Percentiles rank a stretch among this genome's conserved stretches.
Evolutionary conservation across 768 basidiomycete genomes (phyloP).

Genomic region (Termitomyces eurrhizus): DNA sequence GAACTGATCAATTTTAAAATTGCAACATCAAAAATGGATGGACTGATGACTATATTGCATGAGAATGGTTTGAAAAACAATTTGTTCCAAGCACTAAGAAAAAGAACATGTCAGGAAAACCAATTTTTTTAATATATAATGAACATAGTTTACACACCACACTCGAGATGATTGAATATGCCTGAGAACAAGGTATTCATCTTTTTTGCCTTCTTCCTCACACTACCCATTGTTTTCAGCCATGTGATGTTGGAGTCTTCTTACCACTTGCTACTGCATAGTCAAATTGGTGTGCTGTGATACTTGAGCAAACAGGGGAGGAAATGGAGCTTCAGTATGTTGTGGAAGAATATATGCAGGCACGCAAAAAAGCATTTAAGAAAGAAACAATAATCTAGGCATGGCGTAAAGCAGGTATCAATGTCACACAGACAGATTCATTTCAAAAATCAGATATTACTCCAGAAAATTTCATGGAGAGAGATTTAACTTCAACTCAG

Average conservation of each 20-base stretch:
- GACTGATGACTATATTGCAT: slow-evolving; percentile 32
- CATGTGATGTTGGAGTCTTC: neutral
- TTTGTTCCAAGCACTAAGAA: slow-evolving; percentile 34
- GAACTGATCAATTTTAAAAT: too few relatives aligned
- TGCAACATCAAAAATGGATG: slow-evolving; percentile 29
- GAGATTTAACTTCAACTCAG: neutral
- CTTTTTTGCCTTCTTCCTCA: too few relatives aligned
- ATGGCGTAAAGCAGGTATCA: neutral
- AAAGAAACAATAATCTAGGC: neutral
- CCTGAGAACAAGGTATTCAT: too few relatives aligned
- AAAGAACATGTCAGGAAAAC: slow-evolving; percentile 11
- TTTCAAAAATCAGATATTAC: slow-evolving; percentile 4
- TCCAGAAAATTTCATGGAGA: neutral
- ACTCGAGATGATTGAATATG: slow-evolving; percentile 12
- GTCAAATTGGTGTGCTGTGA: neutral
- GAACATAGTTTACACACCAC: slow-evolving; percentile 40
- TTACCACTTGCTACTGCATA: neutral
- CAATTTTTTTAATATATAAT: slow-evolving; percentile 36
- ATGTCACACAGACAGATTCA: neutral
- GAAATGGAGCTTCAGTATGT: neutral
- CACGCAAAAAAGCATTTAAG: neutral
- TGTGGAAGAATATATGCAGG: neutral
- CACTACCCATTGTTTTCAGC: neutral
- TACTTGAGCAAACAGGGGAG: neutral
- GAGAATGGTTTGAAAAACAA: slow-evolving; percentile 33